A percentile compares a stretch with the other conserved stretches of the same genome.
These are phyloP conservation scores for Ustilago loliicola DNA, from an alignment of 1,284 basidiomycete species.

Conservation along the genomic window DNA sequence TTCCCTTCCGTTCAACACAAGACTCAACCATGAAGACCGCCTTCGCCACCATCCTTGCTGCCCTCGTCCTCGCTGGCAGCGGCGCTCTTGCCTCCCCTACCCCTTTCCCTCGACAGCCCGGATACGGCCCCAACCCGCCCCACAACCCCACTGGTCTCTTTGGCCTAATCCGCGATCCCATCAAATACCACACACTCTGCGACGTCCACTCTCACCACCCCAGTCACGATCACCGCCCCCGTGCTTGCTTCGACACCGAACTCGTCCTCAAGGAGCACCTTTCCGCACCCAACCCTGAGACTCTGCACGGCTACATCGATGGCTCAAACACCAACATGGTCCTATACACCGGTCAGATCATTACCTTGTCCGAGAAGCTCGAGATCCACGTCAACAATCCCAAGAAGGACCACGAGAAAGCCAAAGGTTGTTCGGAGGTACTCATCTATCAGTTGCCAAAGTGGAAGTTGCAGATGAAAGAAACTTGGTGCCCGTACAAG, in stretches of 20 bases:
- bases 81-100: neutral
- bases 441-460: slow-evolving; percentile 14
- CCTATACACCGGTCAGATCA: slow-evolving; percentile 22
- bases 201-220: neutral
- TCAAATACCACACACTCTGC: slow-evolving; percentile 4
- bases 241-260: slow-evolving; percentile 7
- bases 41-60: neutral
- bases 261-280: neutral
- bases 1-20: neutral
- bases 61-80: neutral
- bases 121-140: neutral
- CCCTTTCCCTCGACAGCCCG: neutral
- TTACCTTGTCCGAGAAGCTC: slow-evolving; percentile 16
- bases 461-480: slow-evolving; percentile 5
- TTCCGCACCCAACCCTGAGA: neutral
- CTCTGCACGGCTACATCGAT: neutral
- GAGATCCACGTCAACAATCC: slow-evolving; percentile 21
- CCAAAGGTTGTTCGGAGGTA: slow-evolving; percentile 13
- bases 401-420: neutral
- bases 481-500: slow-evolving; percentile 26
- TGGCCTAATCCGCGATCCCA: neutral
- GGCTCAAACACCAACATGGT: slow-evolving; percentile 12
- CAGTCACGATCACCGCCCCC: neutral
- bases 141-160: slow-evolving; percentile 3
- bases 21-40: neutral